A percentile compares a stretch with the other conserved stretches of the same genome.
phyloP scores from a whole-genome alignment of 768 basidiomycete genomes.

The Sarcodon sp. region DNA sequence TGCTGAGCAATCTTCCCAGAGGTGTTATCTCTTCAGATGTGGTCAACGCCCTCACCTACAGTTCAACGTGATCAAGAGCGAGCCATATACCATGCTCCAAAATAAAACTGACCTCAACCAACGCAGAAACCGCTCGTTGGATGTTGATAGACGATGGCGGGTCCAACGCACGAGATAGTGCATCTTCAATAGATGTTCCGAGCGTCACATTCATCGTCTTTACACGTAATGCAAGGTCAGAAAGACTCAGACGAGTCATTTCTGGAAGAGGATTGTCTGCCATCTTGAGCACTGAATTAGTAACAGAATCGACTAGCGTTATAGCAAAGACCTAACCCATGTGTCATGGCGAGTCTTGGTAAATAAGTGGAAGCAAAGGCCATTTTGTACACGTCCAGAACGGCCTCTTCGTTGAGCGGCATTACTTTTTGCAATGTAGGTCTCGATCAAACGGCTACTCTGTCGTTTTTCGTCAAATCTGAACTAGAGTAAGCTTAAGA shows the following conservation, averaged over 20 bases:
- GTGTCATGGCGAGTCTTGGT: slow-evolving; percentile 79
- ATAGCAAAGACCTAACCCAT: slow-evolving; percentile 28
- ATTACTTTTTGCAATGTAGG: slow-evolving; percentile 85
- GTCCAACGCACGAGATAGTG: slow-evolving; percentile 77
- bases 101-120: slow-evolving; percentile 60
- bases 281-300: slow-evolving; percentile 36
- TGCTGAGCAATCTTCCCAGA: slow-evolving; percentile 82
- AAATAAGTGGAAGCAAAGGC: slow-evolving; percentile 93
- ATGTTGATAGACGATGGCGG: slow-evolving; percentile 81
- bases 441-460: slow-evolving; percentile 83
- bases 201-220: slow-evolving; percentile 89
- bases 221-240: slow-evolving; percentile 82
- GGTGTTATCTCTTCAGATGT: slow-evolving; percentile 84
- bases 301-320: neutral
- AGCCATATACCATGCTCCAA: neutral
- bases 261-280: slow-evolving; percentile 87
- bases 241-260: slow-evolving; percentile 87
- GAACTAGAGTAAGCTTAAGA: neutral
- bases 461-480: slow-evolving; percentile 97
- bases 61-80: neutral
- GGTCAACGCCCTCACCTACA: slow-evolving; percentile 77
- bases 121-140: slow-evolving; percentile 75
- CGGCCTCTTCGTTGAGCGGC: slow-evolving; percentile 83
- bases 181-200: slow-evolving; percentile 80
- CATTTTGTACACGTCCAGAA: slow-evolving; percentile 82